phyloP scores from a whole-genome alignment of 768 basidiomycete genomes.

The Lactarius hatsudake region DNA sequence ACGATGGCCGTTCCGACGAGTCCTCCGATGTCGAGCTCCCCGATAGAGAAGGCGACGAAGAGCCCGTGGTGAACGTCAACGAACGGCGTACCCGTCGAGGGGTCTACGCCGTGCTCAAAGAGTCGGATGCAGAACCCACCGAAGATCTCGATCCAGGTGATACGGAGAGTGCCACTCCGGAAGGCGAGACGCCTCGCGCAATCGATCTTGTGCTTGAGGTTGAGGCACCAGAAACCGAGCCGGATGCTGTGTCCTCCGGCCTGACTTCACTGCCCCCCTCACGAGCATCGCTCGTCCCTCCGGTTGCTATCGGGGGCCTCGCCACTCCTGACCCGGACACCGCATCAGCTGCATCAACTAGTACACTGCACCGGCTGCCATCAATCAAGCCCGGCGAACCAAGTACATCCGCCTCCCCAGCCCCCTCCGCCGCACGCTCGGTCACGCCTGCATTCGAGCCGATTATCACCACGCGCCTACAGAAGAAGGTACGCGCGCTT shows the following conservation, averaged over 20 bases:
- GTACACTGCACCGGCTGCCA: constrained; percentile 17
- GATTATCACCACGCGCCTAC: constrained; percentile 55
- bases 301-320: constrained; percentile 10
- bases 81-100: constrained; percentile 79
- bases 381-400: constrained; percentile 16
- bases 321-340: constrained; percentile 22
- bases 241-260: constrained; percentile 9
- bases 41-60: constrained; percentile 32
- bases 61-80: constrained; percentile 57
- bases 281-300: constrained; percentile 20
- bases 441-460: constrained; percentile 41
- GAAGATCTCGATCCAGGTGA: constrained; percentile 44
- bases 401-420: constrained; percentile 29
- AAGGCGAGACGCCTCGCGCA: constrained; percentile 1
- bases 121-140: constrained; percentile 58
- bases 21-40: constrained; percentile 29
- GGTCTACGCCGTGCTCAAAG: constrained; percentile 70
- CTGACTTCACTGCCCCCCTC: constrained; percentile 16
- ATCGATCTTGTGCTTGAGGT: constrained; percentile 21
- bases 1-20: constrained; percentile 49
- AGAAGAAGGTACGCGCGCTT: constrained; percentile 44
- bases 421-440: constrained; percentile 32
- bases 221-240: constrained; percentile 22
- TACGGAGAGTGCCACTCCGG: constrained; percentile 26
- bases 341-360: constrained; percentile 6